These are phyloP conservation scores for Coemansia sp. DNA, from an alignment of 192 early-diverging fungal genomes.

Conservation along the genomic window DNA sequence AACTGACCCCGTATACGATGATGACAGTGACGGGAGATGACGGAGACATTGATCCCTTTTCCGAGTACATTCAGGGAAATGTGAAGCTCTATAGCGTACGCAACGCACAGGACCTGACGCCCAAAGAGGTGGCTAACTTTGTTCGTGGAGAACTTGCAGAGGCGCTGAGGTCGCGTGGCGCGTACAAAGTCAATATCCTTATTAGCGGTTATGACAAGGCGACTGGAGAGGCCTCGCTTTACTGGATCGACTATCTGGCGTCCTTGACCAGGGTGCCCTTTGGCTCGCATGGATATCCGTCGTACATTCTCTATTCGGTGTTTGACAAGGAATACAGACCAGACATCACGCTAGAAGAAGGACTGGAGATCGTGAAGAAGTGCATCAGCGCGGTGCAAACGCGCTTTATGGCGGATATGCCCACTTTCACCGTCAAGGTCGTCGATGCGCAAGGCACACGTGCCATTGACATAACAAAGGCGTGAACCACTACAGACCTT, in stretches of 20 bases:
- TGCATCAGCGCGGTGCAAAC: constrained; percentile 82
- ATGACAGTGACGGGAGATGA: constrained; percentile 88
- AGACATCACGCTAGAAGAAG: constrained; percentile 83
- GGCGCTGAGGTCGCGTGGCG: constrained; percentile 68
- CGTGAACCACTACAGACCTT: background rate
- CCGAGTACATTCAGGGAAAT: constrained; percentile 94
- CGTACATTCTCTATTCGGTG: constrained; percentile 87
- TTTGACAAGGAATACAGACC: constrained; percentile 90
- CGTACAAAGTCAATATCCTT: constrained; percentile 87
- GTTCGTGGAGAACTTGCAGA: constrained; percentile 82
- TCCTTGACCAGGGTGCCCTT: constrained; percentile 75
- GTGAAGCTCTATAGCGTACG: constrained; percentile 86
- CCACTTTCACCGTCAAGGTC: constrained; percentile 83
- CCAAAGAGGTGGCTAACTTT: constrained; percentile 78
- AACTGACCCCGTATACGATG: constrained; percentile 76
- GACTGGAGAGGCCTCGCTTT: constrained; percentile 71
- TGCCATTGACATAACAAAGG: constrained; percentile 7
- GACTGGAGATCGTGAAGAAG: constrained; percentile 75
- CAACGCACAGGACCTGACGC: constrained; percentile 79
- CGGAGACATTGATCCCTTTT: constrained; percentile 91
- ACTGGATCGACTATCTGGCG: constrained; percentile 92
- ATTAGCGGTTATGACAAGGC: constrained; percentile 82
- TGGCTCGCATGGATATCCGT: constrained; percentile 88
- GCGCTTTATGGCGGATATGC: constrained; percentile 83
- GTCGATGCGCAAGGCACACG: constrained; percentile 84